A percentile compares a stretch with the other conserved stretches of the same genome.
Evolutionary conservation across 441 rosid species (phyloP).

Genomic region (Macaranga tanarius): DNA sequence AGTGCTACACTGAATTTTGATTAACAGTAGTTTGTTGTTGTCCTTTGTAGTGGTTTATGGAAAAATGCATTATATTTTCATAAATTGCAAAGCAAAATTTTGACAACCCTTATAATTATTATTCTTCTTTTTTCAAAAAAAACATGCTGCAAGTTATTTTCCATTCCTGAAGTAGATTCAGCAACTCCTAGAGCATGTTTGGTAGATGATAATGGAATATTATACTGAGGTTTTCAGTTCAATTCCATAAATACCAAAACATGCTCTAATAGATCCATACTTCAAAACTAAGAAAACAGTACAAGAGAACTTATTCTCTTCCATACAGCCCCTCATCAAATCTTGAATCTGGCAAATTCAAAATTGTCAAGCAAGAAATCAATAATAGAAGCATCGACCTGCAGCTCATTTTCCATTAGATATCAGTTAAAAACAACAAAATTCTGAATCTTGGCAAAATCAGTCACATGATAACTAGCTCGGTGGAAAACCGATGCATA

Average conservation of each 20-base stretch:
- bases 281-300: too few relatives aligned
- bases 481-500: neutral
- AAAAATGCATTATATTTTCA: neutral
- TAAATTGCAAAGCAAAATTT: neutral
- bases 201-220: neutral
- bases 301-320: too few relatives aligned
- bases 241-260: too few relatives aligned
- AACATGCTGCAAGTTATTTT: neutral
- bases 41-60: neutral
- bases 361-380: too few relatives aligned
- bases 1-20: constrained; percentile 8
- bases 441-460: neutral
- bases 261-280: too few relatives aligned
- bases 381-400: neutral
- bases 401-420: neutral
- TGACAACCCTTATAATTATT: neutral
- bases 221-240: neutral
- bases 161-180: neutral
- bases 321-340: too few relatives aligned
- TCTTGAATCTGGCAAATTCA: too few relatives aligned
- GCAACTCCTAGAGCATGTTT: neutral
- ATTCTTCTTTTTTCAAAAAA: neutral
- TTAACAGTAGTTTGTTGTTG: constrained; percentile 3
- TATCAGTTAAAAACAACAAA: neutral
- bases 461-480: neutral